Base-by-base conservation (phyloP, 1,284 basidiomycete genomes). In the Ceratobasidium sp. region DNA sequence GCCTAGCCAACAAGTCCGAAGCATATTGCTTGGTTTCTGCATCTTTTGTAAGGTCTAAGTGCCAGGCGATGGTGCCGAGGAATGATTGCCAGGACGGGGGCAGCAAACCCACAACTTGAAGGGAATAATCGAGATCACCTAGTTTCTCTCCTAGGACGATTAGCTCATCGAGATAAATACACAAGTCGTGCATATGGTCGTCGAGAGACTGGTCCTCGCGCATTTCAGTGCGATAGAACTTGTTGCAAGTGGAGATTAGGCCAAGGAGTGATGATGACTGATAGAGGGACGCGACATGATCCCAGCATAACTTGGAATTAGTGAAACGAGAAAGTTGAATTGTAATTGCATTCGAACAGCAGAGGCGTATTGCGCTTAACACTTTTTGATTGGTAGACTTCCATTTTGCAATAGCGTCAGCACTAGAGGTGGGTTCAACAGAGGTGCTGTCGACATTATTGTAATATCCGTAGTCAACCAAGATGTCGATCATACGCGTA, bases 401-500 rank as follows among this genome's bases (percentile, higher is more conserved):
- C 52, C 52, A 55, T 55, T 55, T 55, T 30, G 26, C 18, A 1
- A 18, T 11, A 11, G 21, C 49, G 26, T 55, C 26, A 14, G 7
- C n/a, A n/a, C n/a, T 55, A n/a, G 9, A 8, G 18, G n/a, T 14
- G 4, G 52, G 28, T 13, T 9, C 13, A 3, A 28, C 4, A 1
- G 14, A 2, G 7, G 26, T 30, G 4, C 52, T 30, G 11, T 55
- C 26, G n/a, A 55, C 52, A 30, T 28, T 23, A 16, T 55, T 30
- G n/a, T 28, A 55, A 13, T 23, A 32, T 9, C 26, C 26, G 26
- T 14, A 28, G n/a, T 55, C 52, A n/a, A 28, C 23, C n/a, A 55
- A 30, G n/a, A 55, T 55, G 18, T 55, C 26, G 18, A 55, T 26
- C 52, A 55, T 55, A 18, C n/a, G 38, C 18, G 26, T 59, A n/a